Percentiles rank a stretch among this genome's conserved stretches.
phyloP scores from a whole-genome alignment of 1,284 basidiomycete species.

The Rugosomyces carneus region DNA sequence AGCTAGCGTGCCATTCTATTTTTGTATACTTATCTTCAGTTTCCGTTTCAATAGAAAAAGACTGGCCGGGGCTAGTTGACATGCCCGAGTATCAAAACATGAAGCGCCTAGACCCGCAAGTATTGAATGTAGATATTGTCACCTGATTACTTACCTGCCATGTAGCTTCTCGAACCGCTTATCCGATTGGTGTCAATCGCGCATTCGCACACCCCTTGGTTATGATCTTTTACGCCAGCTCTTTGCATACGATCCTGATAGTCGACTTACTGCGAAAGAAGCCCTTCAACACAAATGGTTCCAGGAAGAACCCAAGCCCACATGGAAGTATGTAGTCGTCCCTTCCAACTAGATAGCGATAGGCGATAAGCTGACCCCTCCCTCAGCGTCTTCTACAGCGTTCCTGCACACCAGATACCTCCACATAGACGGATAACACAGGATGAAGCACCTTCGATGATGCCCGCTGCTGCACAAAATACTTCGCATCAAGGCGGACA shows the following conservation, averaged over 20 bases:
- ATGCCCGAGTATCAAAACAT: constrained; percentile 88
- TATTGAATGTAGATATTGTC: constrained; percentile 15
- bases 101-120: constrained; percentile 72
- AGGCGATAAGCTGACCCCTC: background rate
- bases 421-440: constrained; percentile 71
- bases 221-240: constrained; percentile 81
- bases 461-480: constrained; percentile 48
- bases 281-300: constrained; percentile 83
- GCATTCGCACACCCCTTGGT: constrained; percentile 55
- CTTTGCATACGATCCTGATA: constrained; percentile 89
- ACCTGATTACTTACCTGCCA: background rate
- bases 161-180: constrained; percentile 64
- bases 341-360: background rate
- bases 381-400: constrained; percentile 56
- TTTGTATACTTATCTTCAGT: background rate
- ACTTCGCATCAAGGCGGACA: constrained; percentile 28
- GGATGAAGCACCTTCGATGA: constrained; percentile 75
- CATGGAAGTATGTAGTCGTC: constrained; percentile 51
- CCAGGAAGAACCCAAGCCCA: constrained; percentile 69
- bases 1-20: background rate
- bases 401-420: constrained; percentile 53
- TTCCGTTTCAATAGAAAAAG: constrained; percentile 45
- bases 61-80: constrained; percentile 84
- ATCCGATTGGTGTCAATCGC: constrained; percentile 72
- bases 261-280: constrained; percentile 77